phyloP scores from a whole-genome alignment of 169 alveolate species.

The Plasmodium vivax region DNA sequence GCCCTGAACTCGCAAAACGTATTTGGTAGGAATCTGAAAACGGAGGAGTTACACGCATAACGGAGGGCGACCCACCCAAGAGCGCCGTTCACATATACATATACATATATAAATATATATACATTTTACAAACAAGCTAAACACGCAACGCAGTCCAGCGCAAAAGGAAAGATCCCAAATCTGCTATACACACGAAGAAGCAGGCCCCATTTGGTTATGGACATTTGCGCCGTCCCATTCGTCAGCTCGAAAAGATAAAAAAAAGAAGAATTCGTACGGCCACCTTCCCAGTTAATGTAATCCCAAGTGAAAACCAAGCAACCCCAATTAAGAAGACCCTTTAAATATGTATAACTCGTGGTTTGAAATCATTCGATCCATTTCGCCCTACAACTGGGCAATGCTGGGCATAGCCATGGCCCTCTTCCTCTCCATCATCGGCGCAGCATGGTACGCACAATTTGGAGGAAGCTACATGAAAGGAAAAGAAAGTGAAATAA shows the following conservation, averaged over 20 bases:
- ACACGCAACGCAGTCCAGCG: neutral
- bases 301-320: neutral
- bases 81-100: neutral
- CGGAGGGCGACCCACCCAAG: neutral
- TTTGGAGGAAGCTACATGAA: slow-evolving; percentile 15
- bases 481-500: neutral
- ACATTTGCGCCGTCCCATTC: neutral
- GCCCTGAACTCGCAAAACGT: neutral
- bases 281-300: neutral
- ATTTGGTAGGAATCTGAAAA: neutral
- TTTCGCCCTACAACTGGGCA: slow-evolving; percentile 88
- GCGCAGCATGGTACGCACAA: slow-evolving; percentile 94
- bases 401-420: slow-evolving; percentile 94
- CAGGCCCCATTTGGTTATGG: neutral
- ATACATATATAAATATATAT: no score
- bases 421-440: slow-evolving; percentile 93
- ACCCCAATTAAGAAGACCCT: neutral
- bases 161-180: neutral
- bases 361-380: slow-evolving; percentile 77
- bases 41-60: neutral
- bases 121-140: neutral
- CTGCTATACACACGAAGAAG: neutral
- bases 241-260: neutral
- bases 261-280: neutral
- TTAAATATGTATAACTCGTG: slow-evolving; percentile 78